phyloP scores from a whole-genome alignment of 208 protist species.

The Angomonas ambiguus region DNA sequence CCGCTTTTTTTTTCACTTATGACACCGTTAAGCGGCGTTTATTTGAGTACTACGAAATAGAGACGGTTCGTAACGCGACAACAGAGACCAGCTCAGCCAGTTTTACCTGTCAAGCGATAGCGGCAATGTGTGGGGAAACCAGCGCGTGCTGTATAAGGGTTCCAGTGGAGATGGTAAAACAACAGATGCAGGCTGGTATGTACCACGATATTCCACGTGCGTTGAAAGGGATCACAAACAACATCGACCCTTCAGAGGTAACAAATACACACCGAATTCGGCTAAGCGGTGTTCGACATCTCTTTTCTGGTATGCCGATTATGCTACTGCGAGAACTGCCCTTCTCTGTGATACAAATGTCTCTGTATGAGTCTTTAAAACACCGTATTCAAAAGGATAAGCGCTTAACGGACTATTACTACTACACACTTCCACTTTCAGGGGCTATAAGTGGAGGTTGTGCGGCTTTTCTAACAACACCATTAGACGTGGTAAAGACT shows the following conservation, averaged over 20 bases:
- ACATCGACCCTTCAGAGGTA: conserved; percentile 12
- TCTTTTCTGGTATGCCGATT: conserved; percentile 82
- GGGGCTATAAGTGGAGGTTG: conserved; percentile 81
- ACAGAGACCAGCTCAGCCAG: neutral
- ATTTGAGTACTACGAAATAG: neutral
- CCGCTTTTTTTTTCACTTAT: conserved; percentile 88
- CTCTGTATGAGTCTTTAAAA: conserved; percentile 88
- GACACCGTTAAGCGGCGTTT: conserved; percentile 31
- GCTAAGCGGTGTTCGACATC: conserved; percentile 32
- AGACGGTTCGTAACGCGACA: neutral
- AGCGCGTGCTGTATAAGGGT: conserved; percentile 82
- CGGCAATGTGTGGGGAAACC: conserved; percentile 78
- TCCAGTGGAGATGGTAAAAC: conserved; percentile 90
- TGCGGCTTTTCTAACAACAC: conserved; percentile 88
- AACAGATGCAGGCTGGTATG: conserved; percentile 82
- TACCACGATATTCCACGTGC: conserved; percentile 32
- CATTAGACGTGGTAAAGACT: conserved; percentile 91
- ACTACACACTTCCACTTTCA: conserved; percentile 49
- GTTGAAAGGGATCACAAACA: conserved; percentile 46
- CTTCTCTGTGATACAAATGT: conserved; percentile 92
- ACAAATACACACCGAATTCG: neutral
- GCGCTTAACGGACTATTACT: conserved; percentile 25
- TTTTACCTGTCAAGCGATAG: conserved; percentile 34
- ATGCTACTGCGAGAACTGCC: conserved; percentile 87
- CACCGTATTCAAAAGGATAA: conserved; percentile 21